Evolutionary conservation across 805 yeast genomes (phyloP), one percentile per base, ranked within the genome.

Genomic region (Yueomyces sp.): DNA sequence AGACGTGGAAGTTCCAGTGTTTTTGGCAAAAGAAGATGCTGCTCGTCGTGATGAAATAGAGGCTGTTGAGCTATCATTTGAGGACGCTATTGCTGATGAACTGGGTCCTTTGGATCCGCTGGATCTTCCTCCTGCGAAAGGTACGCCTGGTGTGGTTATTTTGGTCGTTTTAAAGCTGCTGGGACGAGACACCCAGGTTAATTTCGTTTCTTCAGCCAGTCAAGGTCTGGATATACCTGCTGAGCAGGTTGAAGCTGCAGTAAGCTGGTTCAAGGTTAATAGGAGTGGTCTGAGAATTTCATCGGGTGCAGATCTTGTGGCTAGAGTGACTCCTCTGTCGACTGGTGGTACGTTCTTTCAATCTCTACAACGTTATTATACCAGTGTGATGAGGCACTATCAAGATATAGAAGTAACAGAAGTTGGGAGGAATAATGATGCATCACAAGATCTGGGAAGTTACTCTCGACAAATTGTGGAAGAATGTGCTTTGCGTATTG

Each of bases 401-500:
- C 41, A 43, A 31, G 28, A 12, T 11, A 26, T 27, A 31, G 3
- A 26, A 12, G 47, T 47, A 34, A 38, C 33, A 11, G 43, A 38
- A 28, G 43, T 19, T 19, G 19, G 19, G 19, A 19, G 19, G 19
- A 19, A 19, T 19, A 19, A 19, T 19, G 28, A 19, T 7, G 26
- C 39, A 8, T 36, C 37, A 7, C 36, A 27, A 36, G 36, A 36
- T 4, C 27, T 42, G 4, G 36, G 32, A 31, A 29, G 42, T 37
- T 6, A 29, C 32, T 36, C 39, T 9, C 39, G 40, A 4, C 36
- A 43, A 3, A 66, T 88, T 9, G 60, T 76, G 48, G 69, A 74
- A 31, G 60, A 69, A 42, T 78, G 92, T 0, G 73, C 94, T 19
- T 52, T 68, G 27, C 40, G 95, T 38, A 69, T 90, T 28, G 74